Evolutionary conservation across 1,284 basidiomycete species (phyloP), one percentile per base, ranked within the genome.

Genomic region (Moesziomyces antarcticus): DNA sequence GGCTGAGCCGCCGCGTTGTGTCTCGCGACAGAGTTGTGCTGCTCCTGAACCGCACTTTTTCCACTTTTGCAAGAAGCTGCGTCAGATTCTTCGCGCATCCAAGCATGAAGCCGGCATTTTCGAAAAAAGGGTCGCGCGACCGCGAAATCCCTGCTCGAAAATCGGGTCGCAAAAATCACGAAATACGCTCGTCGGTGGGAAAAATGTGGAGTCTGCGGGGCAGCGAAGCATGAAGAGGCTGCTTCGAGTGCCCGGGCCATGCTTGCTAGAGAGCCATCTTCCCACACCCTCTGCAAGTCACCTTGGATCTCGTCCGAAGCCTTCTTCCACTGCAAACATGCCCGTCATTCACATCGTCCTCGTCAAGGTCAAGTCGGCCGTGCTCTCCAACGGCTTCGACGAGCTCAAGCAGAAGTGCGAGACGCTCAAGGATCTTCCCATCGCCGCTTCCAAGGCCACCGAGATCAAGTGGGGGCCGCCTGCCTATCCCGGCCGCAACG

Each of bases 391-490:
- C 62, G 78, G 78, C 27, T 78, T 68, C 37, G 78, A 78, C 35
- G 78, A 80, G 56, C 73, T 80, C 63, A 75, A 75, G 64, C 65
- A 68, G 20, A 76, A 74, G 46, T 68, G 71, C 50, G 75, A 79
- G 47, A 66, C 61, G 24, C 72, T 80, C 50, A 68, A 68, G 37
- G 69, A 79, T 42, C 62, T 80, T 14, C 67, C 71, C 47, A 71
- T 77, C 41, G 55, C 69, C 22, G 67, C 70, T 25, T 59, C 69
- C n/a, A 75, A 73, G 42, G 72, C 61, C 43, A 58, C 58, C 27
- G 67, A 77, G 59, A 49, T 79, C 63, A 75, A 73, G 50, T 78
- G 77, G 71, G 77, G 78, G 3, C 77, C 75, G 13, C 78, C 78
- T 22, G 64, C 59, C 10, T 80, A 76, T 57, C 70, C 75, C 37